These are phyloP conservation scores for Globisporangium rhizosaccharum DNA, from an alignment of 352 stramenopile species.

Conservation along the genomic window DNA sequence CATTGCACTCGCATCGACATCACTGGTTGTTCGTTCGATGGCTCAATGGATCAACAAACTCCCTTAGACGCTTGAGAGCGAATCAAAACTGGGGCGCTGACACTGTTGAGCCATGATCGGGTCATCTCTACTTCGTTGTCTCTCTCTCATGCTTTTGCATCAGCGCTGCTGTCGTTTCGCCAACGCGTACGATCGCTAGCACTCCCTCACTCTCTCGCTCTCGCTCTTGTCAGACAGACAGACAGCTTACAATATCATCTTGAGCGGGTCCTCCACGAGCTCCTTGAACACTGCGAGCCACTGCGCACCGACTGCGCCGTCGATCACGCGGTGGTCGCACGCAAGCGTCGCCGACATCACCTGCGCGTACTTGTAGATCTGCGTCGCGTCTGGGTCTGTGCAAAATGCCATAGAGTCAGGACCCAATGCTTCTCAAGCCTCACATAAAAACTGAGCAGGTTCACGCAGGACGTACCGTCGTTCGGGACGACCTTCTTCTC, in stretches of 20 bases:
- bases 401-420: conserved; percentile 20
- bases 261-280: conserved; percentile 95
- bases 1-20: no score
- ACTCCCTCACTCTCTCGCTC: neutral
- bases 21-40: no score
- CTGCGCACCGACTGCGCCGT: conserved; percentile 94
- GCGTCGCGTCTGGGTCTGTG: conserved; percentile 57
- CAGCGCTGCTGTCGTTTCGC: neutral
- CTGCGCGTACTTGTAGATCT: conserved; percentile 88
- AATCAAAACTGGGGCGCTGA: no score
- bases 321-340: conserved; percentile 97
- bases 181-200: neutral
- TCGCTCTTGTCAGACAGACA: neutral
- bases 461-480: conserved; percentile 32
- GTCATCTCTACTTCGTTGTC: neutral
- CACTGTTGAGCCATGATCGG: conserved; percentile 11
- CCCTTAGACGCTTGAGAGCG: no score
- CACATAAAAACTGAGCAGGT: neutral
- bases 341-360: conserved; percentile 95
- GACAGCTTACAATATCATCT: conserved; percentile 92
- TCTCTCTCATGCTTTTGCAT: neutral
- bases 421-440: neutral
- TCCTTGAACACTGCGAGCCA: conserved; percentile 96
- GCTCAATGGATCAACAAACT: no score
- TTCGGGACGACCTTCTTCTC: conserved; percentile 94